Conservation (phyloP, 2,329 filamentous ascomycete species). For the Bimuria novae-zelandiae region DNA sequence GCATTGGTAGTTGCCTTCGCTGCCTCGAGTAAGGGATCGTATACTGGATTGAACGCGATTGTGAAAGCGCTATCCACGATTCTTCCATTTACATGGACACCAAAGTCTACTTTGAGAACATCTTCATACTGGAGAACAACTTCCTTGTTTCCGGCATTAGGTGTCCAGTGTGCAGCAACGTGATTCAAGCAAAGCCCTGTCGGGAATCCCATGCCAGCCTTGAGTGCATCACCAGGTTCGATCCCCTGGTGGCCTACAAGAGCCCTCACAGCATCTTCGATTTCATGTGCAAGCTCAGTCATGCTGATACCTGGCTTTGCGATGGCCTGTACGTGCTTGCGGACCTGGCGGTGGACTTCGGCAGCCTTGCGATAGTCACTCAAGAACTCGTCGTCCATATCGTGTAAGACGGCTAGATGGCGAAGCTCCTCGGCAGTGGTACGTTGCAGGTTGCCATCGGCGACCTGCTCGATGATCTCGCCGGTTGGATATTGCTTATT, state of each 20-base stretch:
- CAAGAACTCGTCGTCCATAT: conserved; percentile 76
- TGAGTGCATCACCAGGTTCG: conserved; percentile 74
- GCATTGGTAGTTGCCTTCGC: conserved; percentile 71
- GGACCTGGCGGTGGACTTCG: conserved; percentile 85
- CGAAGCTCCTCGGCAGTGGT: conserved; percentile 83
- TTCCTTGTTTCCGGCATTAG: conserved; percentile 84
- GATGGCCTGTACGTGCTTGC: conserved; percentile 75
- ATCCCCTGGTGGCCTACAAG: conserved; percentile 76
- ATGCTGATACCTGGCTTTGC: conserved; percentile 79
- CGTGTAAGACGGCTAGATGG: conserved; percentile 65
- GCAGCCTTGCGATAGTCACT: conserved; percentile 81
- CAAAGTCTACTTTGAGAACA: conserved; percentile 75
- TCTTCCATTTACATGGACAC: conserved; percentile 70
- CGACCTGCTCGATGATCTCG: conserved; percentile 71
- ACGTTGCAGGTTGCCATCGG: conserved; percentile 73
- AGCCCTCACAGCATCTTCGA: conserved; percentile 78
- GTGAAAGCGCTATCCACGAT: conserved; percentile 76
- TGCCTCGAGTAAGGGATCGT: conserved; percentile 67
- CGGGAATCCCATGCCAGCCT: conserved; percentile 83
- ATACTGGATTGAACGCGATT: conserved; percentile 67
- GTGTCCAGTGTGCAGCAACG: conserved; percentile 82
- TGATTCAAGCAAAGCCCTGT: conserved; percentile 82
- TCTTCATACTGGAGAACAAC: conserved; percentile 71
- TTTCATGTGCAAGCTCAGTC: conserved; percentile 78
- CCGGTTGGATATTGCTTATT: conserved; percentile 72